phyloP scores from a whole-genome alignment of 495 filamentous ascomycete species.

The Podospora didyma region DNA sequence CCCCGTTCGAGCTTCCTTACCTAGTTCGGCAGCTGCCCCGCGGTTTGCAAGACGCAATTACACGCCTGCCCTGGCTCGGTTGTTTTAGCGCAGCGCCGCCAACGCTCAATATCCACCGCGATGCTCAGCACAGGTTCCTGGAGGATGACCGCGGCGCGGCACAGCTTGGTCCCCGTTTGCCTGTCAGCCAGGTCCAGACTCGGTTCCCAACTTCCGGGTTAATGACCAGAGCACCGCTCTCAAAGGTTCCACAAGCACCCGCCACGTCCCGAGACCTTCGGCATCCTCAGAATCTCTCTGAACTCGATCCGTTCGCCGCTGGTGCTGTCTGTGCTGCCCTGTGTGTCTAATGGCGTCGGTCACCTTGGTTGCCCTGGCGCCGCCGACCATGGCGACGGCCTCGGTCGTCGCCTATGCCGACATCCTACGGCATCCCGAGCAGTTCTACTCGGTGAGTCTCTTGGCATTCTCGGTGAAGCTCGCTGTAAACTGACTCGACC shows the following conservation, averaged over 20 bases:
- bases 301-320: background rate
- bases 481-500: background rate
- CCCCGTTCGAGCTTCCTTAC: background rate
- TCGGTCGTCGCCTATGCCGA: slow-evolving; percentile 3
- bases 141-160: too few relatives aligned
- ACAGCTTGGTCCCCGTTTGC: too few relatives aligned
- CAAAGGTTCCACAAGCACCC: too few relatives aligned
- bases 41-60: background rate
- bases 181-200: too few relatives aligned
- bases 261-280: background rate
- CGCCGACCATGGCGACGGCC: background rate
- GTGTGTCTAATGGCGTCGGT: slow-evolving; percentile 6
- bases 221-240: too few relatives aligned
- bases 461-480: background rate
- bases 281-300: background rate
- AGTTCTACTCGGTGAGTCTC: slow-evolving; percentile 5
- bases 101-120: too few relatives aligned
- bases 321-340: background rate
- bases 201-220: too few relatives aligned
- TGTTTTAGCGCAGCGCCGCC: too few relatives aligned
- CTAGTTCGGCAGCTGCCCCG: background rate
- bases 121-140: too few relatives aligned
- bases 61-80: background rate
- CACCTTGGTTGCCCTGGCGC: background rate
- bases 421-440: slow-evolving; percentile 8